These are phyloP conservation scores for Carpinus viminea DNA, from an alignment of 306 rosid genomes.

Conservation along the genomic window DNA sequence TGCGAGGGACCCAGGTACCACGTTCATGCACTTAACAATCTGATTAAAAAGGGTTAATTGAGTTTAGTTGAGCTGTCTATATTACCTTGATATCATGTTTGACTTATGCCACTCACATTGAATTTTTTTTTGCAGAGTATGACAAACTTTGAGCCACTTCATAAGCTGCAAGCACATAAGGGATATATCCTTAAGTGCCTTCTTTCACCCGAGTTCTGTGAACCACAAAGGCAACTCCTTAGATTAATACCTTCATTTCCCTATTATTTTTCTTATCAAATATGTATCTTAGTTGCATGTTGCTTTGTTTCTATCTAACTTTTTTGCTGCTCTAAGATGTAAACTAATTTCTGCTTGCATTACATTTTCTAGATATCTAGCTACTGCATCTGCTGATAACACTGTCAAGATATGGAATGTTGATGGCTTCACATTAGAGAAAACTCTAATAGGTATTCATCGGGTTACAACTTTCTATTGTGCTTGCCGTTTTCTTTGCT, in stretches of 20 bases:
- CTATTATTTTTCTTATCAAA: neutral
- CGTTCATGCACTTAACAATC: constrained; percentile 16
- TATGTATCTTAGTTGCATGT: neutral
- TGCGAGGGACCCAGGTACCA: constrained; percentile 89
- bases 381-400: constrained; percentile 92
- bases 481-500: constrained; percentile 15
- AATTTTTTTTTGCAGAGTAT: constrained; percentile 69
- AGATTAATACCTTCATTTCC: neutral
- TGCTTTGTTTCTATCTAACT: neutral
- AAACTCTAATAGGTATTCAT: constrained; percentile 75
- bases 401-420: constrained; percentile 98
- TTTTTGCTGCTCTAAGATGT: constrained; percentile 22
- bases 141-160: constrained; percentile 99
- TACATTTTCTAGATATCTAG: constrained; percentile 67
- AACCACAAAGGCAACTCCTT: constrained; percentile 73
- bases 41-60: neutral
- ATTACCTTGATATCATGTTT: constrained; percentile 10
- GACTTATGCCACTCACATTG: constrained; percentile 13
- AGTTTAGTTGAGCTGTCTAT: neutral
- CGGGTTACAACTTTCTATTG: constrained; percentile 19
- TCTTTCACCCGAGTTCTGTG: constrained; percentile 95
- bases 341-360: constrained; percentile 24
- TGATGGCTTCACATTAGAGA: constrained; percentile 94
- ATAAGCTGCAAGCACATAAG: constrained; percentile 95
- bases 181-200: constrained; percentile 97